These are phyloP conservation scores for Apocynum venetum DNA, from an alignment of 257 asterid species.

Conservation along the genomic window DNA sequence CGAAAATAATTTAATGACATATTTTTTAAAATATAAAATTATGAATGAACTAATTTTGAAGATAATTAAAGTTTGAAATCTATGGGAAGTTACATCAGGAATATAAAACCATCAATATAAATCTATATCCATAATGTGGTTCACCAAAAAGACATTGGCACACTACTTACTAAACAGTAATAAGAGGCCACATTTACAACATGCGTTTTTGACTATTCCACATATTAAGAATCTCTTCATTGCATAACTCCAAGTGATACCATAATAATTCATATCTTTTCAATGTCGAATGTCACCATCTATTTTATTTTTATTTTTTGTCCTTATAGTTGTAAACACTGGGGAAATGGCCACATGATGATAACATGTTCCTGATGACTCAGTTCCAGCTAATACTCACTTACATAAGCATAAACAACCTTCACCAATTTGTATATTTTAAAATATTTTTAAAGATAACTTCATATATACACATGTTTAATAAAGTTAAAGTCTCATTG, in stretches of 20 bases:
- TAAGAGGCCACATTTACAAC: too few relatives aligned
- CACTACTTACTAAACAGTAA: too few relatives aligned
- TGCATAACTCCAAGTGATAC: too few relatives aligned
- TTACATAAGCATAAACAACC: neutral
- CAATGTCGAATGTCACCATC: neutral
- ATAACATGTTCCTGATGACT: slow-evolving; percentile 52
- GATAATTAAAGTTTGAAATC: too few relatives aligned
- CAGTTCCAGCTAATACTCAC: slow-evolving; percentile 39
- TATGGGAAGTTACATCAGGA: too few relatives aligned
- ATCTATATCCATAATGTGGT: too few relatives aligned
- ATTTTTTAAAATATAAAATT: too few relatives aligned
- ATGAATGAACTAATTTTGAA: too few relatives aligned
- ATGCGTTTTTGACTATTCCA: neutral
- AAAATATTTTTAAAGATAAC: neutral
- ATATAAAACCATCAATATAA: too few relatives aligned
- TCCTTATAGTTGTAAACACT: neutral
- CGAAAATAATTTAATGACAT: too few relatives aligned
- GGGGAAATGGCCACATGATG: slow-evolving; percentile 37
- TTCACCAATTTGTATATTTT: slow-evolving; percentile 10
- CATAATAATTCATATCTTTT: too few relatives aligned
- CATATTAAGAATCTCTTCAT: neutral
- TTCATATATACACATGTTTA: slow-evolving; percentile 27
- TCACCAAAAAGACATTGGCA: too few relatives aligned
- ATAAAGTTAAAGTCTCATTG: slow-evolving; percentile 19
- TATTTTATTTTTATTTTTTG: neutral